Percentiles rank a stretch among this genome's conserved stretches.
phyloP scores from a whole-genome alignment of 148 eudicot genomes.

The Cornus controversa region DNA sequence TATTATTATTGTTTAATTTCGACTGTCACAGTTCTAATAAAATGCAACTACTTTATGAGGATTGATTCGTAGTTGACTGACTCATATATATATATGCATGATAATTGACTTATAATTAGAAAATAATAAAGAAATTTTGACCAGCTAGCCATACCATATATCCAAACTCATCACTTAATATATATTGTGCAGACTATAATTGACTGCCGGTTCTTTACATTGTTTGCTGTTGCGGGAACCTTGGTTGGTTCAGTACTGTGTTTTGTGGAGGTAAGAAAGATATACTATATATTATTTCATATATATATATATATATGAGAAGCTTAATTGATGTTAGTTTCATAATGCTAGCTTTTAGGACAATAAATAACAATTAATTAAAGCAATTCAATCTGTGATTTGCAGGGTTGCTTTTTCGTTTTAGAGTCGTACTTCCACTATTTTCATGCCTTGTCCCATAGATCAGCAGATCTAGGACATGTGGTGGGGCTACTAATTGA shows the following conservation, averaged over 20 bases:
- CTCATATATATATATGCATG: too few species aligned
- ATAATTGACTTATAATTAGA: too few species aligned
- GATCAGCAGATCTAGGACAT: slow-evolving; percentile 35
- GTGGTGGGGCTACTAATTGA: slow-evolving; percentile 44
- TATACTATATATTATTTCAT: too few species aligned
- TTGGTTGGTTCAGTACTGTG: slow-evolving; percentile 71
- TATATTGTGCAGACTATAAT: slow-evolving; percentile 42
- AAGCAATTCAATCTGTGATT: not conserved
- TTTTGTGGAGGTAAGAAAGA: slow-evolving; percentile 65
- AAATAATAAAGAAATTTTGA: too few species aligned
- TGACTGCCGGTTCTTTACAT: slow-evolving; percentile 68
- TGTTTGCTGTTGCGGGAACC: slow-evolving; percentile 67
- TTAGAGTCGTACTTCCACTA: slow-evolving; percentile 53
- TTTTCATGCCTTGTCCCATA: slow-evolving; percentile 38
- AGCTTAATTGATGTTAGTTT: not conserved
- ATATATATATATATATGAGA: too few species aligned
- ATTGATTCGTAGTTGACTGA: too few species aligned
- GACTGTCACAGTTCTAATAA: too few species aligned
- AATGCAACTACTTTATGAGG: too few species aligned
- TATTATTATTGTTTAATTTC: not conserved
- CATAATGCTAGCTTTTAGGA: too few species aligned
- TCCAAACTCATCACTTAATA: not conserved
- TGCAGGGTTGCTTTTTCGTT: slow-evolving; percentile 56
- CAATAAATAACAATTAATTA: too few species aligned
- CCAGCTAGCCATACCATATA: too few species aligned